Conservation (phyloP, 108 stramenopile species). For the Cyclotella kingstonii region DNA sequence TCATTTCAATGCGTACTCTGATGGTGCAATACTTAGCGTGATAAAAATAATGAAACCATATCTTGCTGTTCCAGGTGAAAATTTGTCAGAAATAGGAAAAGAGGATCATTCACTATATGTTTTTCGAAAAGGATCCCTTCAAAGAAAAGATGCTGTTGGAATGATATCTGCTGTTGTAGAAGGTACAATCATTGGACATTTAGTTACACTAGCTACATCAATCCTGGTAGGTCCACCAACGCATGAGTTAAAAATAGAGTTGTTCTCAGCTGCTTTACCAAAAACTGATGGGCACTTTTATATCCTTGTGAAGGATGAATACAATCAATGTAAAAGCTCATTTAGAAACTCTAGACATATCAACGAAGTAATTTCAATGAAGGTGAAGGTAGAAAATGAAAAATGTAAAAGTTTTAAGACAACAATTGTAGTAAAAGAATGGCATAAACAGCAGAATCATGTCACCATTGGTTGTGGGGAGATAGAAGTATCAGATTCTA, state of each 20-base stretch:
- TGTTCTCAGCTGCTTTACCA: constrained; percentile 26
- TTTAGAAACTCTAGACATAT: constrained; percentile 39
- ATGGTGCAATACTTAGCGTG: constrained; percentile 41
- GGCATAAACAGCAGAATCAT: constrained; percentile 28
- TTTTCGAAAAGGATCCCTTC: constrained; percentile 42
- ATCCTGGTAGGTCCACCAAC: constrained; percentile 31
- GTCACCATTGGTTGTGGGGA: constrained; percentile 13
- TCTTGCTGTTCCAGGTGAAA: constrained; percentile 44
- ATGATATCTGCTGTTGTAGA: constrained; percentile 7
- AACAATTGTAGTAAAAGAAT: constrained; percentile 33
- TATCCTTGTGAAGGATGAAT: constrained; percentile 30
- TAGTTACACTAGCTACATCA: constrained; percentile 17
- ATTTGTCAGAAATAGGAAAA: constrained; percentile 41
- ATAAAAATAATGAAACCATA: constrained; percentile 39
- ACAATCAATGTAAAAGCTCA: constrained; percentile 15
- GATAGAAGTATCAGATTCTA: constrained; percentile 13
- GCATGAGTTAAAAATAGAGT: constrained; percentile 23
- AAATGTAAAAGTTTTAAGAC: constrained; percentile 7
- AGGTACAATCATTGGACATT: constrained; percentile 48
- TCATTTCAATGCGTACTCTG: constrained; percentile 30
- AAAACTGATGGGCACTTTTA: constrained; percentile 32
- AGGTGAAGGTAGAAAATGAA: constrained; percentile 20
- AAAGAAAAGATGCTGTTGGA: constrained; percentile 12
- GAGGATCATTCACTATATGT: constrained; percentile 30
- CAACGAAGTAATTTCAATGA: constrained; percentile 34